These are phyloP conservation scores for Cytospora piceae DNA, from an alignment of 2,329 filamentous ascomycete genomes.

Conservation along the genomic window DNA sequence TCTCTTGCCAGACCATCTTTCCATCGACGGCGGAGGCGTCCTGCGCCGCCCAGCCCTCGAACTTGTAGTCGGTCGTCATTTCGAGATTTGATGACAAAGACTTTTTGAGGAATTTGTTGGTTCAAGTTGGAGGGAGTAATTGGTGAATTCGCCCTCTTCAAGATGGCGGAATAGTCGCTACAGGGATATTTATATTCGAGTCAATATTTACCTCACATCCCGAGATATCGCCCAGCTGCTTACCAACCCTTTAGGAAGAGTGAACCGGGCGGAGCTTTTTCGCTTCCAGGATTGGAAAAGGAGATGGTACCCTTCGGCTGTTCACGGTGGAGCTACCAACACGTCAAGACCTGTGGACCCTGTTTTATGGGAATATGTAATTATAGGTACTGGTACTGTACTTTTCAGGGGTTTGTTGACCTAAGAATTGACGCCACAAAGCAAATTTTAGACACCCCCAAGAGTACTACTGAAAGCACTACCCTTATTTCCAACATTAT, in stretches of 20 bases:
- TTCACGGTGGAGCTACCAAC: conserved; percentile 8
- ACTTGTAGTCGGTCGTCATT: conserved; percentile 46
- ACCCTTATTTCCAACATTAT: too few species aligned
- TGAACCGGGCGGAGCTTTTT: not conserved
- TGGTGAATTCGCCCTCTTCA: not conserved
- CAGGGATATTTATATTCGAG: too few species aligned
- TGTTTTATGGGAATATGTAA: conserved; percentile 11
- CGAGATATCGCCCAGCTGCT: not conserved
- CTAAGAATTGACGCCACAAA: too few species aligned
- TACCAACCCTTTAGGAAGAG: not conserved
- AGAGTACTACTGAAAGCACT: too few species aligned
- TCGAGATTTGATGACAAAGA: not conserved
- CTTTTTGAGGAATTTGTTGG: too few species aligned
- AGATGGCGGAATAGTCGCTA: too few species aligned
- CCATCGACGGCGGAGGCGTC: conserved; percentile 47
- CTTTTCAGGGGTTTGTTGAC: not conserved
- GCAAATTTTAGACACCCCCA: too few species aligned
- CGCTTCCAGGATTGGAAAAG: not conserved
- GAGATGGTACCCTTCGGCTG: not conserved
- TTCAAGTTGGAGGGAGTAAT: not conserved
- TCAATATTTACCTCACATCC: too few species aligned
- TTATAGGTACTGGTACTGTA: too few species aligned
- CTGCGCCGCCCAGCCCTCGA: conserved; percentile 56
- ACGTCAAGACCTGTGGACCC: not conserved
- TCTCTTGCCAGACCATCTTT: conserved; percentile 60